Evolutionary conservation across 345 rosid species (phyloP).

Genomic region (Eutrema yunnanense): DNA sequence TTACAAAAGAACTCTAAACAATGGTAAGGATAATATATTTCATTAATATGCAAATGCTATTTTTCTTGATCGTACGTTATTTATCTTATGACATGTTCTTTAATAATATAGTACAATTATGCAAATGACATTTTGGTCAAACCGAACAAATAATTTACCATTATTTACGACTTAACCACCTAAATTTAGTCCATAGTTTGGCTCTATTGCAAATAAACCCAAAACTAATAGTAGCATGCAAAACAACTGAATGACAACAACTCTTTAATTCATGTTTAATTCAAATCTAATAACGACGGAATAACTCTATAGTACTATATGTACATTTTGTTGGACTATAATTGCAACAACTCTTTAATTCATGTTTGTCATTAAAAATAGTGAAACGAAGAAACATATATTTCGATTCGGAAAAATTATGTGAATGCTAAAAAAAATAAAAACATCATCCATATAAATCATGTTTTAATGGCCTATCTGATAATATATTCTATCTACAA

Average conservation of each 20-base stretch:
- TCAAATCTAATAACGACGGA: not conserved
- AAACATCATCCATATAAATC: not conserved
- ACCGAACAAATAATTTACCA: not conserved
- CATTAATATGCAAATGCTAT: not conserved
- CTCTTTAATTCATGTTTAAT: too few relatives aligned
- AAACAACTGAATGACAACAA: not conserved
- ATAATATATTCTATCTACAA: not conserved
- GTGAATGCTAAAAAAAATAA: not conserved
- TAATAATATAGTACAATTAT: not conserved
- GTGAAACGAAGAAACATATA: not conserved
- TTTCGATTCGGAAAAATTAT: not conserved
- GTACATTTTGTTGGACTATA: not conserved
- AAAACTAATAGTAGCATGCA: not conserved
- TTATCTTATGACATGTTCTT: not conserved
- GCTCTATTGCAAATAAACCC: not conserved
- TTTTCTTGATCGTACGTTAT: too few relatives aligned
- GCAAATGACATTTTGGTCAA: not conserved
- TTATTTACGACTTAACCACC: not conserved
- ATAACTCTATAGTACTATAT: not conserved
- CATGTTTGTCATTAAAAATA: not conserved
- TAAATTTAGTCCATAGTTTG: not conserved
- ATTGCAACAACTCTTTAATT: not conserved
- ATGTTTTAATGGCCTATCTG: not conserved
- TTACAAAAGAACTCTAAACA: not conserved
- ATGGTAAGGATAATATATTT: not conserved